Evolutionary conservation across 2,329 filamentous ascomycete species (phyloP).

Genomic region (Beauveria medogensis): DNA sequence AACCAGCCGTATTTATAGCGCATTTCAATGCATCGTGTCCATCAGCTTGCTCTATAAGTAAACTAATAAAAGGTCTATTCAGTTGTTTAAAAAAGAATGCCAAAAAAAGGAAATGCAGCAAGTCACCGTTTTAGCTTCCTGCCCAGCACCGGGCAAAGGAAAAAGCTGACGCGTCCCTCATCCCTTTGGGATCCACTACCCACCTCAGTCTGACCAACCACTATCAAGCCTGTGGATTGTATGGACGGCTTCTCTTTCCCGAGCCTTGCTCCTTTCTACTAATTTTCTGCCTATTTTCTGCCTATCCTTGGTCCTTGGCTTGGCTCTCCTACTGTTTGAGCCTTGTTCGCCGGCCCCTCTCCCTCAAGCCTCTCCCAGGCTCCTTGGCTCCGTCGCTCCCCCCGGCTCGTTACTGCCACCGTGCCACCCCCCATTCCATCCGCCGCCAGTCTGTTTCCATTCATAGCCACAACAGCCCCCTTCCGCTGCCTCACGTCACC

Average conservation of each 20-base stretch:
- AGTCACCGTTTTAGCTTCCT: too few relatives aligned
- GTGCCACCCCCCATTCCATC: conserved; percentile 3
- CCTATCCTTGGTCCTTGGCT: not conserved
- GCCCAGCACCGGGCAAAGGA: not conserved
- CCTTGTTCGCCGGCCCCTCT: not conserved
- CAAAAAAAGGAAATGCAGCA: not conserved
- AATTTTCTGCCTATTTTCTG: not conserved
- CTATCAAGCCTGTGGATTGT: not conserved
- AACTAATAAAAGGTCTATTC: too few relatives aligned
- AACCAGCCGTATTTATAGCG: too few relatives aligned
- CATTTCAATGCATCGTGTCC: too few relatives aligned
- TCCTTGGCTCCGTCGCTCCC: not conserved
- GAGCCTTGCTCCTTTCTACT: not conserved
- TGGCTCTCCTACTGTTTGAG: not conserved
- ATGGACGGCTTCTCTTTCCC: conserved; percentile 3
- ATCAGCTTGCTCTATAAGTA: too few relatives aligned
- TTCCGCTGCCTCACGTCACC: conserved; percentile 19
- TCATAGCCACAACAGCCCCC: conserved; percentile 25
- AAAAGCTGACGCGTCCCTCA: conserved; percentile 24
- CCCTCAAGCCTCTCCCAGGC: conserved; percentile 2
- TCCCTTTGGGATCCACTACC: conserved; percentile 13
- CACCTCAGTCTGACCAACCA: conserved; percentile 8
- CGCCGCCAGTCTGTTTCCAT: conserved; percentile 18
- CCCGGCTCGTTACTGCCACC: not conserved
- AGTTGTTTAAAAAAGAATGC: too few relatives aligned